A percentile compares a stretch with the other conserved stretches of the same genome.
These are phyloP conservation scores for Aphanomyces cochlioides DNA, from an alignment of 352 stramenopile species.

Conservation along the genomic window DNA sequence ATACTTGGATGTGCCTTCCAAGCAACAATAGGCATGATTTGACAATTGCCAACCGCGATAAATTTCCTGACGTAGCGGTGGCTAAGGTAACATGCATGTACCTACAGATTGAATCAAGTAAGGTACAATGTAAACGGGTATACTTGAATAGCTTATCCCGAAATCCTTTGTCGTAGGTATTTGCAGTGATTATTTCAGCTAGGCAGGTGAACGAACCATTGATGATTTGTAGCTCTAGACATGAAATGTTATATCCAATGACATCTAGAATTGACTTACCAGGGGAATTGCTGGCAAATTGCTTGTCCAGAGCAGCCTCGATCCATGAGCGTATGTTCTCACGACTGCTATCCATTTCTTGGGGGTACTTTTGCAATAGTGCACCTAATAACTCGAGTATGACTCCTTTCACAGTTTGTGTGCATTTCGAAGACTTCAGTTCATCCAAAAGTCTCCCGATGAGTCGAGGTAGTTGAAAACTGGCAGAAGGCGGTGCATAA, in stretches of 20 bases:
- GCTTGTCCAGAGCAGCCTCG: conserved; percentile 66
- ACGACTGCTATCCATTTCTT: not conserved
- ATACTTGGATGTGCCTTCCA: conserved; percentile 5
- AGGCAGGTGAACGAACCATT: conserved; percentile 65
- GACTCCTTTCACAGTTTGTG: conserved; percentile 24
- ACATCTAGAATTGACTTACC: conserved; percentile 11
- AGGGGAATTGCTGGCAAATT: conserved; percentile 57
- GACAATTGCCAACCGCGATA: conserved; percentile 21
- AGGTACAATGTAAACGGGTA: conserved; percentile 24
- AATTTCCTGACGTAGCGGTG: conserved; percentile 10
- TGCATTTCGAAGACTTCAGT: conserved; percentile 27
- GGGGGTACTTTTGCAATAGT: conserved; percentile 11
- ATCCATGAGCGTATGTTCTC: conserved; percentile 40
- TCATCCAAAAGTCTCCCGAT: not conserved
- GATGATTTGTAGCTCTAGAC: conserved; percentile 60
- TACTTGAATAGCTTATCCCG: conserved; percentile 69
- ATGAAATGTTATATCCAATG: not conserved
- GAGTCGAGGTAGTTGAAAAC: not conserved
- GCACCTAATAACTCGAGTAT: conserved; percentile 20
- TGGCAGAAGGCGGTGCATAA: not conserved
- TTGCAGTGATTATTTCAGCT: conserved; percentile 47
- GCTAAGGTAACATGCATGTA: conserved; percentile 24
- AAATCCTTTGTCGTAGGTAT: conserved; percentile 45
- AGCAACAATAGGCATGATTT: conserved; percentile 25
- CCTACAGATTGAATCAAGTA: not conserved